phyloP scores from a whole-genome alignment of 148 eudicot genomes.

The Selenicereus undatus region DNA sequence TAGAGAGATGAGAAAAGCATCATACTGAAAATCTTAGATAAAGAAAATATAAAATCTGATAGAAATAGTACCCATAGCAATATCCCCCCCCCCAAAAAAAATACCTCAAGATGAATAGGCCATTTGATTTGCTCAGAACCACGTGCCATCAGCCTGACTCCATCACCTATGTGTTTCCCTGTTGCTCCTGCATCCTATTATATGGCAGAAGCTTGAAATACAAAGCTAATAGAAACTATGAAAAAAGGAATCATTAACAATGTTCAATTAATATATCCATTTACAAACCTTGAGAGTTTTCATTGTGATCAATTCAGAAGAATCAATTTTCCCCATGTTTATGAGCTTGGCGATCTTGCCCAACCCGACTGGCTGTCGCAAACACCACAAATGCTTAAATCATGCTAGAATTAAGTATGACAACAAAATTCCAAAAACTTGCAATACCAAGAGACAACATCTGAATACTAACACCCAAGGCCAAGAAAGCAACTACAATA shows the following conservation, averaged over 20 bases:
- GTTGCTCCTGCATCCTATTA: constrained; percentile 79
- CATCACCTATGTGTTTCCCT: constrained; percentile 92
- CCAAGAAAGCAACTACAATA: not conserved
- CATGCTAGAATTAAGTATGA: not conserved
- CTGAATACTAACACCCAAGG: not conserved
- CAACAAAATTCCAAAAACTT: not conserved
- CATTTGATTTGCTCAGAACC: constrained; percentile 74
- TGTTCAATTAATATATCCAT: not conserved
- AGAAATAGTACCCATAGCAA: not conserved
- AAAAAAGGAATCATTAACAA: not conserved
- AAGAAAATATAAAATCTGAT: not conserved
- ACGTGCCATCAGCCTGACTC: constrained; percentile 95
- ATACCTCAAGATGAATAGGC: constrained; percentile 98
- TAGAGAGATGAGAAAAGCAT: not conserved
- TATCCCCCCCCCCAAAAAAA: not conserved
- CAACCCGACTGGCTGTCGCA: constrained; percentile 88
- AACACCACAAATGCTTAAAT: constrained; percentile 5
- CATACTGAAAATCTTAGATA: not conserved
- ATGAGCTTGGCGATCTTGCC: constrained; percentile 92
- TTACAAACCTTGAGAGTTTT: constrained; percentile 77
- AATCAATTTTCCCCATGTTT: constrained; percentile 93
- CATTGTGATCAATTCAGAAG: constrained; percentile 94
- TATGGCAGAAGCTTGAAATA: not conserved
- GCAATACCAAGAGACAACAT: not conserved
- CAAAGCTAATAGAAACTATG: constrained; percentile 11